Base-by-base conservation (phyloP, 306 rosid species). In the Cucumis melo region DNA sequence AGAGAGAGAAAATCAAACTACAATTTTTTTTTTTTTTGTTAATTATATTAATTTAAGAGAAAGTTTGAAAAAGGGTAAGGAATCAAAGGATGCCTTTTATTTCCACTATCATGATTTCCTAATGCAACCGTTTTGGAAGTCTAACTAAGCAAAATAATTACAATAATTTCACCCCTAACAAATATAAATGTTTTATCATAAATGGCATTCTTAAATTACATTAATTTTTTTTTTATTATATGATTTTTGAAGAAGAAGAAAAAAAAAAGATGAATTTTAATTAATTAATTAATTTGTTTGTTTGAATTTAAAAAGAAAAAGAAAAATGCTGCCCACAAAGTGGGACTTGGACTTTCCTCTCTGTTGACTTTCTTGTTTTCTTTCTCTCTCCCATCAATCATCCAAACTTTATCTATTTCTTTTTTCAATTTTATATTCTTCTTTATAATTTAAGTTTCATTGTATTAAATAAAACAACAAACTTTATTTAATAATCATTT, bases 341-440 rank as follows among this genome's bases (percentile, higher is more conserved):
- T 41, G 55, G 57, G 56, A 50, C 82, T 74, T 56, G 34, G 86
- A 72, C 87, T 86, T 84, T 84, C 74, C 61, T 82, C 74, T 81
- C 20, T 84, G 88, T 84, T 86, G 88, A 88, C 92, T 88, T 84
- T 55, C 42, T 58, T 50, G 38, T 48, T 59, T 53, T 29, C 71
- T 11, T 73, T 15, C 39, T 46, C 51, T 62, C 41, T 64, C 48
- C 19, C 48, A 2, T 64, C 2, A 6, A 59, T 23, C 65, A 59
- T 23, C 38, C 36, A 14, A 11, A 14, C 34, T 13, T 46, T 46
- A 1, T 42, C 13, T 42, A 12, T 12, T 46, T 12, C 3, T 44
- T 44, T 7, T 42, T 44, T 44, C 50, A 2, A 44, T 44, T 44
- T 44, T 44, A 44, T 44, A 3, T 44, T 42, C 2, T 9, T 42